A percentile compares a stretch with the other conserved stretches of the same genome.
Conservation (phyloP, 805 yeast species). For the Blastobotrys americana region DNA sequence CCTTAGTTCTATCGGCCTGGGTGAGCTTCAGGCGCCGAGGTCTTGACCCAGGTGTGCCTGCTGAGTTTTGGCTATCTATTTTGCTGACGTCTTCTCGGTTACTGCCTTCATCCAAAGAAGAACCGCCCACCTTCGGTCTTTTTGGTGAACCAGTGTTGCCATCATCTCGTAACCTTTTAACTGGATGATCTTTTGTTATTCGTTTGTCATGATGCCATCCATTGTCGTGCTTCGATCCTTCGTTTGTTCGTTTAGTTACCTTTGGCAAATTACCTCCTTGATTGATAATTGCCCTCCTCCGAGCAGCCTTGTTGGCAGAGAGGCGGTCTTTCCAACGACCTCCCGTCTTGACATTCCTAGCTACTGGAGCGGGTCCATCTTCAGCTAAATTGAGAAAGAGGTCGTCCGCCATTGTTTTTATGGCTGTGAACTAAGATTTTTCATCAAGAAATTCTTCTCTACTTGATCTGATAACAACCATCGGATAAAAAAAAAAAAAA, state of each 20-base stretch:
- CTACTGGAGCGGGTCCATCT: background rate
- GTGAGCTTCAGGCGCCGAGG: background rate
- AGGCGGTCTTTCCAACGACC: conserved; percentile 82
- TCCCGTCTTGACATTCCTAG: conserved; percentile 35
- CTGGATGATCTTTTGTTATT: background rate
- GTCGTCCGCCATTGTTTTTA: background rate
- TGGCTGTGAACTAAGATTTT: too few species aligned
- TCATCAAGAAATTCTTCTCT: too few species aligned
- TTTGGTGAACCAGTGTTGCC: background rate
- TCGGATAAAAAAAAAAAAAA: background rate
- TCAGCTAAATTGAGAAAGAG: background rate
- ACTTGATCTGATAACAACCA: background rate
- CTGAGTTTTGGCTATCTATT: background rate
- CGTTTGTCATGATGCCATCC: too few species aligned
- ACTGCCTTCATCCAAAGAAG: too few species aligned
- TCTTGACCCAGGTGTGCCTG: background rate
- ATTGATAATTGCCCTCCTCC: conserved; percentile 2
- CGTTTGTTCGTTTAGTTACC: background rate
- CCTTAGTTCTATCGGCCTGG: conserved; percentile 3
- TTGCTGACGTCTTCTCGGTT: background rate
- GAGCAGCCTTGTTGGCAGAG: conserved; percentile 40
- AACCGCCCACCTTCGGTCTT: background rate
- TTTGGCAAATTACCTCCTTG: conserved; percentile 1
- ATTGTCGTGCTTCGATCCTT: too few species aligned
- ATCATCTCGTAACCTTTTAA: background rate